A percentile compares a stretch with the other conserved stretches of the same genome.
phyloP scores from a whole-genome alignment of 1,284 basidiomycete species.

The Sanghuangporus baumii region DNA sequence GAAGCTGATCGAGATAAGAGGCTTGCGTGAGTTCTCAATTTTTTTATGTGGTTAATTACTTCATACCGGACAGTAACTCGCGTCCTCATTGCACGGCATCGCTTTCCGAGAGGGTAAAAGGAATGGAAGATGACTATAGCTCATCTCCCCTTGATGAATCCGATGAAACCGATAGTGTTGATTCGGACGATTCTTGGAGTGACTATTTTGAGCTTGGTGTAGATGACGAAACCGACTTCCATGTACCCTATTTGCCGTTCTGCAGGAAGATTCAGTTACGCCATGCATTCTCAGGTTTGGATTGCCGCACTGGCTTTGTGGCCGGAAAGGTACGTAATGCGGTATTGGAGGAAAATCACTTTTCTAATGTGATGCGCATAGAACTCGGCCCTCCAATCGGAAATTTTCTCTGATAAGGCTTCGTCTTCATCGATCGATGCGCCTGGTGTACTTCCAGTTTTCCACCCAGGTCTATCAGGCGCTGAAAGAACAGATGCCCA shows the following conservation, averaged over 20 bases:
- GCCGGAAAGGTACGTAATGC: background rate
- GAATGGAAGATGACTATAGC: conserved; percentile 41
- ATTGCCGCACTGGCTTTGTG: background rate
- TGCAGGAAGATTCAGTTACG: conserved; percentile 1
- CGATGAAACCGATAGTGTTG: conserved; percentile 55
- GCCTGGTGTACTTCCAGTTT: background rate
- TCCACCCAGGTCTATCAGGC: background rate
- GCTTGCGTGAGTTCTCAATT: conserved; percentile 43
- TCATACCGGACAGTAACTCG: background rate
- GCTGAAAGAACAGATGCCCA: background rate
- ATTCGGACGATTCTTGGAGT: conserved; percentile 37
- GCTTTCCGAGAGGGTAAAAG: conserved; percentile 21
- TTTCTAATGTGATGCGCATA: background rate
- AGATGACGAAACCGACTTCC: conserved; percentile 3
- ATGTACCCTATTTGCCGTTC: background rate
- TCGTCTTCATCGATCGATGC: background rate
- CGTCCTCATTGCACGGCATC: conserved; percentile 2
- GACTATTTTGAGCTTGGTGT: conserved; percentile 43
- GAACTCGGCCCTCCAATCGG: background rate
- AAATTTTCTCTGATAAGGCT: background rate
- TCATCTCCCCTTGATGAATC: conserved; percentile 71
- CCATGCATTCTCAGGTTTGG: background rate
- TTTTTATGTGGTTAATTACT: background rate
- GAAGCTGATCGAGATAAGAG: conserved; percentile 63
- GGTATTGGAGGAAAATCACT: background rate